These are phyloP conservation scores for Neltuma alba DNA, from an alignment of 306 rosid genomes.

Conservation along the genomic window DNA sequence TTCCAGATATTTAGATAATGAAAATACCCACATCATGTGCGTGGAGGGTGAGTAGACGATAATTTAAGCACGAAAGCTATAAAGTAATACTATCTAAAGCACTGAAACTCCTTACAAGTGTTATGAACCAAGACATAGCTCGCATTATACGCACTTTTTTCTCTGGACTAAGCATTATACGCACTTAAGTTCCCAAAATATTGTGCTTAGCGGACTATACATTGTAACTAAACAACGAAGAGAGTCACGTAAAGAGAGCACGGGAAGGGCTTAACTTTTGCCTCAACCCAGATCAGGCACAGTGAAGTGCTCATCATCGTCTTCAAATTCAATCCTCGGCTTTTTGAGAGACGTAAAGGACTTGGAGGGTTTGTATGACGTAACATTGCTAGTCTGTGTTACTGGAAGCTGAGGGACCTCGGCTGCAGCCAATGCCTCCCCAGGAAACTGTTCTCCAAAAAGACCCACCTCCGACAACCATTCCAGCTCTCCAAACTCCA, in stretches of 20 bases:
- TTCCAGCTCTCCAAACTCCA: slow-evolving; percentile 88
- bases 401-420: slow-evolving; percentile 92
- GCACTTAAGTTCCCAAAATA: slow-evolving; percentile 26
- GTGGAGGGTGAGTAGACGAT: slow-evolving; percentile 16
- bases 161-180: no score
- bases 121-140: slow-evolving; percentile 30
- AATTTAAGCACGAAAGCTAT: slow-evolving; percentile 15
- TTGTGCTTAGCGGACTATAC: slow-evolving; percentile 34
- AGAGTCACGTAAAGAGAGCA: not conserved
- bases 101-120: slow-evolving; percentile 31
- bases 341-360: slow-evolving; percentile 61
- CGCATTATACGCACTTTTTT: slow-evolving; percentile 36
- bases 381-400: slow-evolving; percentile 48
- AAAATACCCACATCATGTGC: slow-evolving; percentile 6
- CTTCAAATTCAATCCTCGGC: slow-evolving; percentile 82
- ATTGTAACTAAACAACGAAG: slow-evolving; percentile 34
- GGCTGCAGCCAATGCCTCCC: slow-evolving; percentile 75
- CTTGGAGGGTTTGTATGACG: slow-evolving; percentile 57
- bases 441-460: slow-evolving; percentile 69
- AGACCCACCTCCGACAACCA: slow-evolving; percentile 84
- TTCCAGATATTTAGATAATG: not conserved
- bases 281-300: slow-evolving; percentile 91
- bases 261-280: not conserved
- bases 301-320: slow-evolving; percentile 81
- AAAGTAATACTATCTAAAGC: slow-evolving; percentile 30